Base-by-base conservation (phyloP, 192 early-diverging fungal species). In the Coemansia sp. region DNA sequence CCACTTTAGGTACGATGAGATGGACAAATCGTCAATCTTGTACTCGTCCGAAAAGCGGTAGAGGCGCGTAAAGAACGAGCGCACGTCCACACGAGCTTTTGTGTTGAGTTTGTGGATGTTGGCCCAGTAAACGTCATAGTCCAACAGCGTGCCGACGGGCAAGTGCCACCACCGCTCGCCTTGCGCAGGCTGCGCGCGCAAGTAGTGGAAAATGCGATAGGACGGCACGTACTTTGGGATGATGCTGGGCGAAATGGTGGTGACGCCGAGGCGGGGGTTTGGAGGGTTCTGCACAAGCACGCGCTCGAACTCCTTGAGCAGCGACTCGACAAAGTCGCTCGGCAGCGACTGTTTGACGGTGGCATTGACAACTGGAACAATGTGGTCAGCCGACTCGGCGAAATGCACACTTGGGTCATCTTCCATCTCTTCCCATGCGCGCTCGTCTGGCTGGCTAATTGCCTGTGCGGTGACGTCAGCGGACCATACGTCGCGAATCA, bases 211-310 rank as follows among this genome's bases (percentile, higher is more conserved):
- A 0, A 89, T 69, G n/a, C 87, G 85, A 56, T 89, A 85, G 0
- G 82, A 70, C 3, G 88, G 90, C 49, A 84, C 68, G 57, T 84
- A 88, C 9, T 76, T 83, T 19, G 90, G 90, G 9, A 91, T 66
- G 0, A 91, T 79, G 46, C 87, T 84, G 2, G 90, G 90, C 9
- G 85, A 76, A 0, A 91, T 79, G 3, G 78, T 72, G 6, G 82
- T 76, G 2, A 80, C 60, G 28, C 67, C 63, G 55, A 78, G 36
- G 0, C 65, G 68, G 15, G 74, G 64, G 15, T 2, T 15, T 7
- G 3, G 47, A 8, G 47, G 19, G 20, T 56, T 56, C 28, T 56
- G 54, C 21, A 64, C 62, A 23, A 77, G 20, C 4, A 78, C 75
- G 5, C 50, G 69, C 37, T 78, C 66, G 34, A 69, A 78, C n/a